Base-by-base conservation (phyloP, 805 yeast species). In the Monosporozyma servazzii region DNA sequence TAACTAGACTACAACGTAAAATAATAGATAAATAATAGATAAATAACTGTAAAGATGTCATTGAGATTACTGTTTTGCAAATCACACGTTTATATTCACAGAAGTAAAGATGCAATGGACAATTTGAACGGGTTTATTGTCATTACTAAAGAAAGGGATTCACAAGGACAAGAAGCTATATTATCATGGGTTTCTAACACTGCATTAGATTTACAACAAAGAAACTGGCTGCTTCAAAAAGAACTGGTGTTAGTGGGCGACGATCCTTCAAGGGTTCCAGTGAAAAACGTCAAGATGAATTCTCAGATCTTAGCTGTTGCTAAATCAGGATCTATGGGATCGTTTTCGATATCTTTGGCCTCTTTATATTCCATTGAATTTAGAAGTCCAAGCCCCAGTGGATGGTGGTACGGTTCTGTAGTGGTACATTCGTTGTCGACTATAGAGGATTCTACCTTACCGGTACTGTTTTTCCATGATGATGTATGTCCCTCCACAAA, bases 361-460 rank as follows among this genome's bases (percentile, higher is more conserved):
- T 77, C 37, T 76, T 33, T 91, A 5, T 91, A 81, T 65, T 86
- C 96, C 25, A 74, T 93, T 41, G 96, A 90, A 65, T 78, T 84
- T 11, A 75, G 97, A 50, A 83, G 83, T 2, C 97, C 96, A 5
- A 81, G 89, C 2, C 62, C 69, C 11, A 71, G 80, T 15, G 95
- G 90, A 1, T 82, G 89, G 81, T 91, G 97, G 96, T 80, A 78
- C 69, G 99, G 99, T 0, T 86, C 96, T 0, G 71, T 91, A 15
- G 72, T 88, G 1, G 67, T 93, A 29, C 84, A 88, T 66, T 79
- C 91, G 1, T 78, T 78, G 56, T 54, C 58, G 18, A 56, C 56
- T 17, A 71, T 51, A 21, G 64, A 68, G 31, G 79, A 71, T 42
- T 84, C 80, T 51, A 79, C 81, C 44, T 68, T 88, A 17, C 98